Percentiles rank a stretch among this genome's conserved stretches.
phyloP scores from a whole-genome alignment of 371 early-diverging fungal species.

The Mucor circinelloides region DNA sequence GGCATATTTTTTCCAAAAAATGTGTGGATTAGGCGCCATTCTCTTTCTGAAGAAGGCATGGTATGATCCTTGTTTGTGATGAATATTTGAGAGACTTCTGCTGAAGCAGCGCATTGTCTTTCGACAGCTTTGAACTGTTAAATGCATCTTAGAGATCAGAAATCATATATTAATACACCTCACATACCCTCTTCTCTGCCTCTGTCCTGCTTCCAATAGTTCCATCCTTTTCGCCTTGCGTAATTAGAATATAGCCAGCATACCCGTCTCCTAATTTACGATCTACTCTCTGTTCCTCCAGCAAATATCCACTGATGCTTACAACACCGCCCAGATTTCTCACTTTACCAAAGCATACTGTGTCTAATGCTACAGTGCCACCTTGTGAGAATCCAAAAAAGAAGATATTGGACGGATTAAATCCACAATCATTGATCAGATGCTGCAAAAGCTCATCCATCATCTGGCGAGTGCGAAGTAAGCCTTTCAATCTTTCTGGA shows the following conservation, averaged over 20 bases:
- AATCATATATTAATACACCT: neutral
- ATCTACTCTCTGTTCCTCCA: conserved; percentile 47
- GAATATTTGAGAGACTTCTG: conserved; percentile 37
- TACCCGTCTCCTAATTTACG: conserved; percentile 32
- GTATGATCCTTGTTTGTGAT: conserved; percentile 51
- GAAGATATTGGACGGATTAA: conserved; percentile 51
- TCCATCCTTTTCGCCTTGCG: conserved; percentile 60
- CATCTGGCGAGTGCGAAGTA: conserved; percentile 36
- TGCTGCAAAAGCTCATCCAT: conserved; percentile 45
- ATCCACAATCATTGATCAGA: conserved; percentile 47
- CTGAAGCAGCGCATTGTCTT: conserved; percentile 36
- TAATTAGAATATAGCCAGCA: conserved; percentile 51
- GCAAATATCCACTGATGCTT: conserved; percentile 59
- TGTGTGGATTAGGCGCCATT: conserved; percentile 59
- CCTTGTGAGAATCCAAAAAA: conserved; percentile 82
- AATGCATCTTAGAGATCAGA: neutral
- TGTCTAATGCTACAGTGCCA: conserved; percentile 66
- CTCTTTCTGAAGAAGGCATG: conserved; percentile 53
- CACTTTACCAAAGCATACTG: conserved; percentile 53
- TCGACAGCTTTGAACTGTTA: conserved; percentile 38
- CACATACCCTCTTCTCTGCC: conserved; percentile 49
- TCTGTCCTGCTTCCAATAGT: conserved; percentile 32
- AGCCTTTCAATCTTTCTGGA: conserved; percentile 49
- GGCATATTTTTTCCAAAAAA: conserved; percentile 58
- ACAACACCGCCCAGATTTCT: conserved; percentile 52